Conservation (phyloP, 441 rosid species). For the Jatropha podagrica region DNA sequence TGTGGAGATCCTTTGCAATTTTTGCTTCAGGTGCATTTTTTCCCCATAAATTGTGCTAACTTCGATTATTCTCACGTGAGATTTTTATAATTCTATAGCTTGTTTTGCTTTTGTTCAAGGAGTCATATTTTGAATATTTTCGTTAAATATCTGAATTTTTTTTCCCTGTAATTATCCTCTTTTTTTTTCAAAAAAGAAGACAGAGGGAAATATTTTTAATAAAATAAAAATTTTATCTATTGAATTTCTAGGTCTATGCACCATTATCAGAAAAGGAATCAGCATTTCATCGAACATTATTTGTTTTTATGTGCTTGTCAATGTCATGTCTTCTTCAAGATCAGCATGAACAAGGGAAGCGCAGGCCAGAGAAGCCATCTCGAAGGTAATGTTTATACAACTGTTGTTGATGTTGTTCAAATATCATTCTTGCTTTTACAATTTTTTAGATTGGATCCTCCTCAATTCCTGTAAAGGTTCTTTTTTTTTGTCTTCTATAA, state of each 20-base stretch:
- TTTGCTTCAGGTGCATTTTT: constrained; percentile 61
- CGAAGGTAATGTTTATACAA: constrained; percentile 50
- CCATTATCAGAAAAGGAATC: constrained; percentile 62
- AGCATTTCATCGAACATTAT: constrained; percentile 73
- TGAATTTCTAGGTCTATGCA: constrained; percentile 67
- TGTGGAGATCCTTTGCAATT: constrained; percentile 82
- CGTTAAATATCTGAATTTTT: too few species aligned
- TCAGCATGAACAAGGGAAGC: constrained; percentile 93
- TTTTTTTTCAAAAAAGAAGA: not conserved
- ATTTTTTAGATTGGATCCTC: not conserved
- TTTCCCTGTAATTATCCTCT: not conserved
- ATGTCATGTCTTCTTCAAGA: constrained; percentile 86
- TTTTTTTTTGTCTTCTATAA: not conserved
- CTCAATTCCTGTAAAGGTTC: not conserved
- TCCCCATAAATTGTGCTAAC: not conserved
- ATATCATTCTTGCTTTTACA: not conserved
- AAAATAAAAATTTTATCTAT: not conserved
- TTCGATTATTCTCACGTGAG: not conserved
- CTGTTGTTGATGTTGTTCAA: not conserved
- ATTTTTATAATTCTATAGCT: not conserved
- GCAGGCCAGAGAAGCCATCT: constrained; percentile 42
- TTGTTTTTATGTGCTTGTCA: constrained; percentile 74
- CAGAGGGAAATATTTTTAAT: not conserved
- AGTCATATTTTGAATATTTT: not conserved
- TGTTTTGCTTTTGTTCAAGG: not conserved